Evolutionary conservation across 2,329 filamentous ascomycete species (phyloP), one percentile per base, ranked within the genome.

Genomic region (Aspergillus viridinutans): DNA sequence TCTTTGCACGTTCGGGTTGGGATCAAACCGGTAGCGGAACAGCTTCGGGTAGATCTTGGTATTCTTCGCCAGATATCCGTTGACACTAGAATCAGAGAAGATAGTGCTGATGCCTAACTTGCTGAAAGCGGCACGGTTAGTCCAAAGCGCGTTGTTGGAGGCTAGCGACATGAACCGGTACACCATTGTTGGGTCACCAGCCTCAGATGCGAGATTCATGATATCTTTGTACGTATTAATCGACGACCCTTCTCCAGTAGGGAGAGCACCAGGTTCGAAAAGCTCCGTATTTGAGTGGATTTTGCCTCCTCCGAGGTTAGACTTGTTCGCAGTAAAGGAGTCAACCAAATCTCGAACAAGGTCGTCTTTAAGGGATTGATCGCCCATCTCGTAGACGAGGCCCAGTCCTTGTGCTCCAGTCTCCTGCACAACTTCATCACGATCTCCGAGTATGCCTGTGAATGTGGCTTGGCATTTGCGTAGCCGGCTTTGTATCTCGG

Each of bases 131-230:
- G 94, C 95, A 52, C 94, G 85, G n/a, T 92, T 96, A 1, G 92
- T 93, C 94, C 94, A 99, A 17, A 96, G 95, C 0, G 92, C 92
- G 50, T 96, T 95, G 68, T 97, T 96, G 1, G 92, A 91, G 2
- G 94, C 94, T 64, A 99, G 82, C 0, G 92, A 93, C 94, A 99
- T 99, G 76, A 99, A 97, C 59, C 92, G 91, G 78, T 99, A 99
- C 1, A 97, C 90, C n/a, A 99, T 80, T 64, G 90, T 92, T 57
- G 94, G 93, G 67, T 99, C 93, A 10, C 94, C 94, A 35, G 97
- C 92, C 75, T 99, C 94, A 47, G 93, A 90, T n/a, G 94, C 94
- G 50, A 99, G 80, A 64, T 83, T 94, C 73, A 99, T 90, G 63
- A 99, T 97, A 69, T 99, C 94, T 71, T 96, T 96, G 78, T 99